phyloP scores from a whole-genome alignment of 2,329 filamentous ascomycete genomes.

The Penicillium sclerotiorum region DNA sequence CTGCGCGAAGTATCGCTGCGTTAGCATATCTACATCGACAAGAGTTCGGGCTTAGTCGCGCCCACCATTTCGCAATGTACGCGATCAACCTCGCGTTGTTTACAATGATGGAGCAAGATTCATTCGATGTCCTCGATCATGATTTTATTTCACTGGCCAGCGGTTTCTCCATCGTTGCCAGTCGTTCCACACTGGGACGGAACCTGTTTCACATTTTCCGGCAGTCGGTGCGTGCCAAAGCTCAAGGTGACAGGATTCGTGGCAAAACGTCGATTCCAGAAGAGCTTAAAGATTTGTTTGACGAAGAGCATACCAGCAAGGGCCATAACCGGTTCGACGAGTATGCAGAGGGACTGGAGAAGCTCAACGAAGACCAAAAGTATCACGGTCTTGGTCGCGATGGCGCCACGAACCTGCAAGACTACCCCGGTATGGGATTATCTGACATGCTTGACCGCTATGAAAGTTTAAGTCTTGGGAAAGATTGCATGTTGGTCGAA shows the following conservation, averaged over 20 bases:
- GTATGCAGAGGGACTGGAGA: constrained; percentile 37
- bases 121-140: constrained; percentile 36
- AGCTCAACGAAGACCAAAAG: constrained; percentile 35
- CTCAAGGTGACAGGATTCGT: constrained; percentile 33
- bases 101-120: constrained; percentile 31
- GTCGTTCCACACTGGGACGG: constrained; percentile 35
- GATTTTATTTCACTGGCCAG: constrained; percentile 40
- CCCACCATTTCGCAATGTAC: constrained; percentile 42
- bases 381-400: constrained; percentile 29
- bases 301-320: constrained; percentile 23
- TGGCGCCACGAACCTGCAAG: constrained; percentile 23
- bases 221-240: constrained; percentile 34
- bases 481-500: constrained; percentile 31
- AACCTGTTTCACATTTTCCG: constrained; percentile 42
- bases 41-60: constrained; percentile 38
- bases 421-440: constrained; percentile 31
- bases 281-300: constrained; percentile 37
- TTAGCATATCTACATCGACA: constrained; percentile 34
- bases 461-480: constrained; percentile 42
- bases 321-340: constrained; percentile 30
- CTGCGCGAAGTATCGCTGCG: constrained; percentile 33
- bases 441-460: constrained; percentile 44
- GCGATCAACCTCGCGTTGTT: constrained; percentile 43
- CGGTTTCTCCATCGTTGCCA: constrained; percentile 37
- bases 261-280: constrained; percentile 26